Evolutionary conservation across 2,329 filamentous ascomycete species (phyloP).

Genomic region (Pseudogymnoascus sp.): DNA sequence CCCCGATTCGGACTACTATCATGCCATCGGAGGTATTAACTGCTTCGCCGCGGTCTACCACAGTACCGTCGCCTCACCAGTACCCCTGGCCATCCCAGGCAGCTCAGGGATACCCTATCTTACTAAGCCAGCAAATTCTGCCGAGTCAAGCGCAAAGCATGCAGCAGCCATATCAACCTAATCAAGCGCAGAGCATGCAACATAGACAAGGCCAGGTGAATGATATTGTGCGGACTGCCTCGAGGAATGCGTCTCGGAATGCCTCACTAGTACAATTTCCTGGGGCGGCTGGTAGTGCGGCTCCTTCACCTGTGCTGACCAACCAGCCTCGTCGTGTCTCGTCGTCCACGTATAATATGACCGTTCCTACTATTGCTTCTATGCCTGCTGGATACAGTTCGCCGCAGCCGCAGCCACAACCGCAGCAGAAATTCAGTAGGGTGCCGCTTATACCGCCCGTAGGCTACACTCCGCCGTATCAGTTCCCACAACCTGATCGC

Average conservation of each 20-base stretch:
- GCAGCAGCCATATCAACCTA: slow-evolving; percentile 7
- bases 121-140: neutral
- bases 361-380: neutral
- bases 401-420: neutral
- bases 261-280: neutral
- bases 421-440: neutral
- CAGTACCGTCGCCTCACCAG: neutral
- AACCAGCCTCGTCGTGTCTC: neutral
- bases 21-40: neutral
- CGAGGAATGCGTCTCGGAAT: neutral
- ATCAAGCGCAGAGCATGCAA: neutral
- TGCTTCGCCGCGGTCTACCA: neutral
- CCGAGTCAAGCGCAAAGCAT: slow-evolving; percentile 2
- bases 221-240: neutral
- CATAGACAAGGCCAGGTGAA: neutral
- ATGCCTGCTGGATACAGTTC: neutral
- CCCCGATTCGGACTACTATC: neutral
- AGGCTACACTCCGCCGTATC: neutral
- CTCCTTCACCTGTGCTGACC: neutral
- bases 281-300: neutral
- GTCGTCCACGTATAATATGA: neutral
- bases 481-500: slow-evolving; percentile 39
- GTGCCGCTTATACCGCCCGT: neutral
- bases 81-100: neutral
- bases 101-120: neutral